Percentiles rank a stretch among this genome's conserved stretches.
Evolutionary conservation across 495 filamentous ascomycete species (phyloP).

Genomic region (Aspergillus sclerotioniger): DNA sequence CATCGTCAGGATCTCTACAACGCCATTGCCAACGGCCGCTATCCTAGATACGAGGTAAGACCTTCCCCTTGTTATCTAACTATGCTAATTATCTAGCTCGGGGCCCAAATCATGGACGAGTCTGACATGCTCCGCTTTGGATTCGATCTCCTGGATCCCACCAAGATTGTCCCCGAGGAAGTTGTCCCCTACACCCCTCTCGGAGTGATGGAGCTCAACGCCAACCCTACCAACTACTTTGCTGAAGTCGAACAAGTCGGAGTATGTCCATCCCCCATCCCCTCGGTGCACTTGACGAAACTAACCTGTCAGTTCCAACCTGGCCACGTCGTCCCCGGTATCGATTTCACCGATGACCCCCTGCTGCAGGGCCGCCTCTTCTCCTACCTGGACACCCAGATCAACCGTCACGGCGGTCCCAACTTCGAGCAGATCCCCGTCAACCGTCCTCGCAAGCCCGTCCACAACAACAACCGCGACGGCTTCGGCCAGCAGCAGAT

Average conservation of each 20-base stretch:
- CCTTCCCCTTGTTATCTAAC: not conserved
- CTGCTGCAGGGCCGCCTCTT: constrained; percentile 68
- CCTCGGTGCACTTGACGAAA: not conserved
- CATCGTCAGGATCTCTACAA: constrained; percentile 68
- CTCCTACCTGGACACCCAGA: constrained; percentile 69
- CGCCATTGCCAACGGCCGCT: constrained; percentile 61
- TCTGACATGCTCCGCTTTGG: constrained; percentile 58
- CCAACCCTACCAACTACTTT: constrained; percentile 69
- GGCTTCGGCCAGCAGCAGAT: constrained; percentile 3
- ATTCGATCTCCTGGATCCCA: constrained; percentile 69
- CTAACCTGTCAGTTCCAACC: constrained; percentile 18
- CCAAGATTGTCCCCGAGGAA: constrained; percentile 71
- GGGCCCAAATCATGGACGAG: constrained; percentile 69
- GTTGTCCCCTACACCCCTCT: constrained; percentile 59
- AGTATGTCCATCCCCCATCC: constrained; percentile 33
- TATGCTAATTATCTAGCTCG: constrained; percentile 30
- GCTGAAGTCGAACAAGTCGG: constrained; percentile 70
- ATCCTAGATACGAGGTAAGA: constrained; percentile 62
- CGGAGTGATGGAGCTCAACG: constrained; percentile 63
- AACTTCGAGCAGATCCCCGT: constrained; percentile 74
- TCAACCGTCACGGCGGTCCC: constrained; percentile 65
- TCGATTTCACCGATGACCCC: constrained; percentile 70
- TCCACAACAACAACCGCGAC: constrained; percentile 66
- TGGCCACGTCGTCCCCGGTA: constrained; percentile 57
- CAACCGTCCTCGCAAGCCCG: constrained; percentile 58